Base-by-base conservation (phyloP, 2,329 filamentous ascomycete species). In the Clarireedia monteithiana region DNA sequence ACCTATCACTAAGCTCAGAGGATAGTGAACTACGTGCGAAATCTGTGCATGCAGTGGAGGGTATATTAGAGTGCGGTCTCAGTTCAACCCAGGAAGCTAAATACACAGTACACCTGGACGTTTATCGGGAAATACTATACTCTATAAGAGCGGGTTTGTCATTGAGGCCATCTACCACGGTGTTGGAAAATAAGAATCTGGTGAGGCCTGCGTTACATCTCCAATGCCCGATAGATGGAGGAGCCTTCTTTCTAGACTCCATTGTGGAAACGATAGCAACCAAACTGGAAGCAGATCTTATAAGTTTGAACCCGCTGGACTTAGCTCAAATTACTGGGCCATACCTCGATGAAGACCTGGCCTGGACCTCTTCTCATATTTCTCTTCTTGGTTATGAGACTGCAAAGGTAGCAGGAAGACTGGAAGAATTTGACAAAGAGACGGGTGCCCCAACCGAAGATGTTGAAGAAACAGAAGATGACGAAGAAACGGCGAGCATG, bases 281-380 rank as follows among this genome's bases (percentile, higher is more conserved):
- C 12, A 77, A 82, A 36, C 72, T 87, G 5, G 73, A 73, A 6
- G 85, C 88, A 3, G 83, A 92, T 61, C 66, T 92, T 3, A 72
- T 94, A 34, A 78, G 81, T 20, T 67, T 95, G 10, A 81, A 85
- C 65, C 82, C 88, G 1, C 80, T 84, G 59, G 85, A 87, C 64
- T 72, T 95, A 53, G 86, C 86, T 3, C 77, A 85, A 50, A 73
- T 94, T 26, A 77, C 85, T 0, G 86, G 85, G 2, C 77, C 82
- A 45, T 89, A 91, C 63, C 71, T 91, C 9, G 86, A 85, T 4
- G 83, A 88, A 64, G 76, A 78, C 58, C 59, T 73, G n/a, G 73
- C 68, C 9, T 71, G 70, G 60, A 77, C 72, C 6, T 64, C 68
- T 6, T 77, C 80, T 1, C 68, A 73, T 20, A 69, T 81, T 10